Percentiles rank a stretch among this genome's conserved stretches.
Evolutionary conservation across 345 rosid species (phyloP).

Genomic region (Citrus sp.): DNA sequence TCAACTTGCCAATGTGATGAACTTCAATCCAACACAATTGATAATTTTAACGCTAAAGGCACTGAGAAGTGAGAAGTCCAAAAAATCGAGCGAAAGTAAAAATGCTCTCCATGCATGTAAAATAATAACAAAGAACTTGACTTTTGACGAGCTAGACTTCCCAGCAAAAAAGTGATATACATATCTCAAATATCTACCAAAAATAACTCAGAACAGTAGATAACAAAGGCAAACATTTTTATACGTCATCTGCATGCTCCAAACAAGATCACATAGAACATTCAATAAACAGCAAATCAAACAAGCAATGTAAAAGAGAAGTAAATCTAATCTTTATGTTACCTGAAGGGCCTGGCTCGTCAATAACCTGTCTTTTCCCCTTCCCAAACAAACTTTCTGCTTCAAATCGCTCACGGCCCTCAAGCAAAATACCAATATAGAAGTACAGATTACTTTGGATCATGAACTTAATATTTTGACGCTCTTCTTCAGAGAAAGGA

Average conservation of each 20-base stretch:
- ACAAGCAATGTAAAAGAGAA: background rate
- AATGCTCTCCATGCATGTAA: background rate
- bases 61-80: background rate
- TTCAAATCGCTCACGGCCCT: slow-evolving; percentile 66
- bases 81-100: background rate
- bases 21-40: background rate
- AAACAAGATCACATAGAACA: background rate
- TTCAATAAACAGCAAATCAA: background rate
- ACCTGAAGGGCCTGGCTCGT: slow-evolving; percentile 51
- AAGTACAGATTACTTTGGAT: slow-evolving; percentile 75
- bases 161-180: background rate
- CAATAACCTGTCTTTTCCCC: slow-evolving; percentile 31
- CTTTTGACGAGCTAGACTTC: background rate
- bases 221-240: background rate
- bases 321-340: background rate
- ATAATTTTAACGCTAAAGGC: background rate
- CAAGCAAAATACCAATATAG: slow-evolving; percentile 71
- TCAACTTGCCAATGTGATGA: background rate
- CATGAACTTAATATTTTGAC: slow-evolving; percentile 56
- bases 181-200: background rate
- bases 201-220: background rate
- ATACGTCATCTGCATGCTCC: background rate
- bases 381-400: slow-evolving; percentile 39
- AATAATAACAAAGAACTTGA: background rate
- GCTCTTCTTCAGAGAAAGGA: slow-evolving; percentile 83